Base-by-base conservation (phyloP, 805 yeast species). In the Blastobotrys chiropterorum region DNA sequence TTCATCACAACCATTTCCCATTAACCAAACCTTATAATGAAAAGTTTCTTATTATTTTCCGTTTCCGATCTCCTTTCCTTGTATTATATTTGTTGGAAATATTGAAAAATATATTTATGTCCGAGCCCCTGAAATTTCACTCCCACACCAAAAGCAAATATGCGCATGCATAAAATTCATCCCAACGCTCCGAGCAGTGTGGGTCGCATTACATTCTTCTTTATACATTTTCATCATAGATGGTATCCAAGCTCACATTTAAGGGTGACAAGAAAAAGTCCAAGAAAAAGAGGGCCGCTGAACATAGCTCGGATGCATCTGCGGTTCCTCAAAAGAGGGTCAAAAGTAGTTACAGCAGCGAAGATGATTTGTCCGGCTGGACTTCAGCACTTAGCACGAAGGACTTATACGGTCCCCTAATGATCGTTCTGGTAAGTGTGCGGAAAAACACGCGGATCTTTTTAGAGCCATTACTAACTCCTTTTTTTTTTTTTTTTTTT, bases 161-260 rank as follows among this genome's bases (percentile, higher is more conserved):
- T n/a, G n/a, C n/a, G n/a, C n/a, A n/a, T n/a, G n/a, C n/a, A n/a
- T n/a, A n/a, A n/a, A n/a, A n/a, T n/a, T n/a, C n/a, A n/a, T n/a
- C n/a, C n/a, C n/a, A n/a, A n/a, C n/a, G n/a, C n/a, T n/a, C n/a
- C n/a, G n/a, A n/a, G n/a, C n/a, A n/a, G n/a, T n/a, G n/a, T n/a
- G n/a, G n/a, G n/a, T n/a, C n/a, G n/a, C n/a, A n/a, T n/a, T n/a
- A n/a, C n/a, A n/a, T n/a, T n/a, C n/a, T n/a, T n/a, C n/a, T n/a
- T n/a, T n/a, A n/a, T n/a, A n/a, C n/a, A n/a, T n/a, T n/a, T 31
- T 31, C 38, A 8, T 7, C 20, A 15, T 44, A 6, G 7, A 71
- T 72, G 75, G 73, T 68, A 3, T 63, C 71, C 4, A 66, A 66
- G 41, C 62, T 71, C 5, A 51, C 60, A 3, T 72, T 72, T 60